Conservation (phyloP, 1,139 yeast genomes). For the Taphrina betulina region DNA sequence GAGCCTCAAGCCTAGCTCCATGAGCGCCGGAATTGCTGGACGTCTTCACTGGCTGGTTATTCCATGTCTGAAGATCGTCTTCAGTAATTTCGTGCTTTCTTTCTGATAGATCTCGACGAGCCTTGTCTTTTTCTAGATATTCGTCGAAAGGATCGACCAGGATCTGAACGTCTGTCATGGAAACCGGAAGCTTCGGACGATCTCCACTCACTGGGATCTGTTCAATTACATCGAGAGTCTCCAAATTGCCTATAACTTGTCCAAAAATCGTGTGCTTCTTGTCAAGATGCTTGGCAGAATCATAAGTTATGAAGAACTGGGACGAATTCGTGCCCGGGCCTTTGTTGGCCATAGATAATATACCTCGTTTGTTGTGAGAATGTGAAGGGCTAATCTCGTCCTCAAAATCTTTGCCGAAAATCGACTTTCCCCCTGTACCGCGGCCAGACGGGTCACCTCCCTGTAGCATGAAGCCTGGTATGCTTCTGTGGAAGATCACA, state of each 20-base stretch:
- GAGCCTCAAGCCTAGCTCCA: no score
- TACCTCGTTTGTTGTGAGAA: conserved; percentile 77
- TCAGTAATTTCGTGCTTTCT: conserved; percentile 22
- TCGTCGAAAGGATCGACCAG: conserved; percentile 75
- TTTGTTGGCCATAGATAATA: conserved; percentile 75
- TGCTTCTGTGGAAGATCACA: conserved; percentile 51
- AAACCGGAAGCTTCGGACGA: conserved; percentile 46
- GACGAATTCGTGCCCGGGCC: conserved; percentile 65
- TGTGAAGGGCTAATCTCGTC: conserved; percentile 64
- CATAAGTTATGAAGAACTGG: conserved; percentile 77
- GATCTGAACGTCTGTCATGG: conserved; percentile 59
- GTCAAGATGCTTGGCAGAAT: conserved; percentile 67
- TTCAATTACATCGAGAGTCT: conserved; percentile 73
- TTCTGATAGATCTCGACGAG: conserved; percentile 15
- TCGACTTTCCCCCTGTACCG: conserved; percentile 49
- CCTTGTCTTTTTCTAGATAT: conserved; percentile 40
- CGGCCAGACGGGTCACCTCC: conserved; percentile 56
- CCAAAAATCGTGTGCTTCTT: conserved; percentile 82
- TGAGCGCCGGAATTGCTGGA: no score
- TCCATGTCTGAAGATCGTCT: conserved; percentile 39
- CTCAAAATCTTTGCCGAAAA: conserved; percentile 46
- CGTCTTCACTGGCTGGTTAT: conserved; percentile 17
- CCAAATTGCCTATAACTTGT: conserved; percentile 70
- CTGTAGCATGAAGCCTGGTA: conserved; percentile 54
- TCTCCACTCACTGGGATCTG: conserved; percentile 42